phyloP scores from a whole-genome alignment of 2,329 filamentous ascomycete genomes.

The Onygenales sp. region DNA sequence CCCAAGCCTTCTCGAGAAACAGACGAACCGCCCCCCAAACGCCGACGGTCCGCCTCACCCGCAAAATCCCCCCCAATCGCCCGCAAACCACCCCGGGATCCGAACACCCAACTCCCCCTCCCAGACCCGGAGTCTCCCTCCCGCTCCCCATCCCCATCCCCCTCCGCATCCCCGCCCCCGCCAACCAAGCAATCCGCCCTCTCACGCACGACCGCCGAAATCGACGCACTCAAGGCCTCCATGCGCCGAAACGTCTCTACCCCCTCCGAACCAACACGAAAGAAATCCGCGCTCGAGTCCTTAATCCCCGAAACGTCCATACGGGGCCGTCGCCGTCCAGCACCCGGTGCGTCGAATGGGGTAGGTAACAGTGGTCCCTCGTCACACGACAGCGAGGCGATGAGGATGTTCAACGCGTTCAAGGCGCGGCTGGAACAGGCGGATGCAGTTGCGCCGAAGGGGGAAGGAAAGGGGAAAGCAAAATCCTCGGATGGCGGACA shows the following conservation, averaged over 20 bases:
- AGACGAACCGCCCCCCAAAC: constrained; percentile 16
- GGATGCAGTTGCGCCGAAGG: constrained; percentile 6
- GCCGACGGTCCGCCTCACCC: constrained; percentile 25
- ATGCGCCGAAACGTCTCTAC: constrained; percentile 32
- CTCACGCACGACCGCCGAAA: constrained; percentile 36
- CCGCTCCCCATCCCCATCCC: constrained; percentile 22
- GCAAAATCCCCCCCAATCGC: constrained; percentile 15
- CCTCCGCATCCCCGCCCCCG: constrained; percentile 17
- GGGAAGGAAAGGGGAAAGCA: neutral
- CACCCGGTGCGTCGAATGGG: constrained; percentile 25
- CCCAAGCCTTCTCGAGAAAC: constrained; percentile 4
- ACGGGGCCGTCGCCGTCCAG: constrained; percentile 36
- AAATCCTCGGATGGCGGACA: neutral
- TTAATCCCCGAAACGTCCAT: constrained; percentile 40
- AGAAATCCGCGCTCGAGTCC: constrained; percentile 38
- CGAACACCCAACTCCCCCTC: constrained; percentile 35
- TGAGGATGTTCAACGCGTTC: constrained; percentile 71
- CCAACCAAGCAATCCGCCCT: constrained; percentile 24
- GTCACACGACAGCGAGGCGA: constrained; percentile 51
- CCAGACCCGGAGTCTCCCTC: constrained; percentile 34
- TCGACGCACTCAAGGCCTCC: constrained; percentile 36
- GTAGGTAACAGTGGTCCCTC: constrained; percentile 34
- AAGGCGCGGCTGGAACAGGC: constrained; percentile 59
- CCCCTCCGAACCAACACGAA: constrained; percentile 24
- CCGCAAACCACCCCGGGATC: constrained; percentile 29